Conservation (phyloP, 2,329 filamentous ascomycete species). For the Sclerotiophoma versabilis region DNA sequence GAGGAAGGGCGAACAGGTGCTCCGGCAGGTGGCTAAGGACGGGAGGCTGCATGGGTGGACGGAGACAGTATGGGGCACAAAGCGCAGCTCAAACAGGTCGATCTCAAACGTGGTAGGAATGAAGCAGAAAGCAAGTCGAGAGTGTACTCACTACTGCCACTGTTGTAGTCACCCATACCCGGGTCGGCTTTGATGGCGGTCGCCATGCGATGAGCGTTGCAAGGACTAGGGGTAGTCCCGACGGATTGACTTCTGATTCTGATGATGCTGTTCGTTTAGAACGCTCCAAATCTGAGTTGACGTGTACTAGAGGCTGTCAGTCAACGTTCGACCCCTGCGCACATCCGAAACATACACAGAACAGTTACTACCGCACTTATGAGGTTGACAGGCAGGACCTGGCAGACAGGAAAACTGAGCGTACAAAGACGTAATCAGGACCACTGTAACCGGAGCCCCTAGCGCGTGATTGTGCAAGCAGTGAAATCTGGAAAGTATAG, state of each 20-base stretch:
- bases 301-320: conserved; percentile 32
- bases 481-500: not conserved
- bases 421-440: conserved; percentile 9
- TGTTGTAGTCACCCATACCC: conserved; percentile 41
- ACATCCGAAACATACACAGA: conserved; percentile 35
- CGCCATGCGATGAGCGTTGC: conserved; percentile 43
- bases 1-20: conserved; percentile 21
- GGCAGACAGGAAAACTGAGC: not conserved
- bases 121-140: conserved; percentile 26
- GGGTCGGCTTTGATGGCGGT: conserved; percentile 43
- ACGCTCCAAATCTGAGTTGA: conserved; percentile 8
- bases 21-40: conserved; percentile 26
- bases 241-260: not conserved
- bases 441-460: not conserved
- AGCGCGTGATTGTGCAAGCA: not conserved
- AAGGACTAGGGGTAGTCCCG: conserved; percentile 28
- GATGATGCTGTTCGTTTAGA: conserved; percentile 1
- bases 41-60: conserved; percentile 9
- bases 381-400: conserved; percentile 9
- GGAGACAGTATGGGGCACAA: conserved; percentile 32
- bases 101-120: conserved; percentile 40
- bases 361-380: conserved; percentile 21
- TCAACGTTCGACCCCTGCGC: conserved; percentile 28
- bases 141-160: conserved; percentile 44
- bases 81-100: conserved; percentile 41